Evolutionary conservation across 495 filamentous ascomycete species (phyloP).

Genomic region (Penicillium pulvis): DNA sequence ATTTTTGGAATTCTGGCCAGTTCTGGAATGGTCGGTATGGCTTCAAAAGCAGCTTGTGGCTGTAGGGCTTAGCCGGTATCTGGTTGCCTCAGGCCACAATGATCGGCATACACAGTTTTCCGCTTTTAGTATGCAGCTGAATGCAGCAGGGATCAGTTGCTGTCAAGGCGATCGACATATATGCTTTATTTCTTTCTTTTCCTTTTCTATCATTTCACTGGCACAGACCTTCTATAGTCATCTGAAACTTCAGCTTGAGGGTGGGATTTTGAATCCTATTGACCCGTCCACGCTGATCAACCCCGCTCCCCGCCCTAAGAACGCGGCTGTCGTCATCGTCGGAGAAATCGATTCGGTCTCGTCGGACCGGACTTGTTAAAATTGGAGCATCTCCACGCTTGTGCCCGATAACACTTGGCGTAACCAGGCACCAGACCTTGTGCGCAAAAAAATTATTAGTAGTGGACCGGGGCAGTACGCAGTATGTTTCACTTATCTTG

Average conservation of each 20-base stretch:
- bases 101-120: background rate
- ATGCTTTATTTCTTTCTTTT: background rate
- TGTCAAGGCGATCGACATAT: background rate
- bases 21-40: no score
- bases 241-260: background rate
- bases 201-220: background rate
- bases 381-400: conserved; percentile 15
- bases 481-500: conserved; percentile 22
- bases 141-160: conserved; percentile 5
- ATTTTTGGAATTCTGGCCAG: no score
- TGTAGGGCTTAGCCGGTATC: background rate
- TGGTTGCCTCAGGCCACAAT: background rate
- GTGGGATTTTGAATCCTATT: conserved; percentile 3
- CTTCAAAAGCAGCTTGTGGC: no score
- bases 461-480: background rate
- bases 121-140: conserved; percentile 3
- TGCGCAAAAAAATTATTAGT: background rate
- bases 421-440: background rate
- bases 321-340: conserved; percentile 22
- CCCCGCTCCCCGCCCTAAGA: conserved; percentile 18
- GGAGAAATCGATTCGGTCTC: conserved; percentile 7
- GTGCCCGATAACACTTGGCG: conserved; percentile 5
- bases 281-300: conserved; percentile 12
- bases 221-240: conserved; percentile 8
- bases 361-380: conserved; percentile 10